Evolutionary conservation across 73 alveolate genomes (phyloP).

Genomic region (Blepharisma stoltei): DNA sequence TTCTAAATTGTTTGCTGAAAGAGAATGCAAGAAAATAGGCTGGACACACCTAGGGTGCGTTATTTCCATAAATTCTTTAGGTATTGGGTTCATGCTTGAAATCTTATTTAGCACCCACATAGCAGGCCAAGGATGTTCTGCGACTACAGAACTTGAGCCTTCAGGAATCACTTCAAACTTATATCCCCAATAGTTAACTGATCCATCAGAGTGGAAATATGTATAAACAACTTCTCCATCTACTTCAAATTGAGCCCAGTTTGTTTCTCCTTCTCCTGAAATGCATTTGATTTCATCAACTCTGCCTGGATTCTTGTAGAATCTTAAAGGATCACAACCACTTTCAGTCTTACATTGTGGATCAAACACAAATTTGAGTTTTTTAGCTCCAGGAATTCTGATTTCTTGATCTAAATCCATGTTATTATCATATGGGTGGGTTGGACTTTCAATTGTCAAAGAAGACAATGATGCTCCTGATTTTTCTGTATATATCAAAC

Average conservation of each 20-base stretch:
- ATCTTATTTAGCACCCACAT: background rate
- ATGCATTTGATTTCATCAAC: background rate
- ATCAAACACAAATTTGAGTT: background rate
- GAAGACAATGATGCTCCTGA: background rate
- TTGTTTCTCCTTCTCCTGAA: background rate
- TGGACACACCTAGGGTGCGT: background rate
- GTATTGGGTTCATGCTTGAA: background rate
- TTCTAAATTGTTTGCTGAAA: conserved; percentile 11
- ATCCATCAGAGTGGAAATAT: conserved; percentile 3
- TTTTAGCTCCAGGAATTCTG: background rate
- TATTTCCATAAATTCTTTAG: background rate
- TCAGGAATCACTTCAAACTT: background rate
- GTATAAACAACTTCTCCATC: background rate
- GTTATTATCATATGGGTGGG: background rate
- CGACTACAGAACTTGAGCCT: too few species aligned
- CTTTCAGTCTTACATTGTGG: background rate
- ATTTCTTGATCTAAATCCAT: background rate
- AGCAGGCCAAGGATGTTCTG: conserved; percentile 11
- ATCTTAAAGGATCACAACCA: background rate
- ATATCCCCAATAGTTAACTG: background rate
- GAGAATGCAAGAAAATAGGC: background rate
- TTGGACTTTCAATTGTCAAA: conserved; percentile 11
- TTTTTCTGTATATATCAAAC: background rate
- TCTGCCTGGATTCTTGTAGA: background rate
- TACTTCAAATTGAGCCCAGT: background rate